Conservation (phyloP, 805 yeast species). For the Starmerella sp. region DNA sequence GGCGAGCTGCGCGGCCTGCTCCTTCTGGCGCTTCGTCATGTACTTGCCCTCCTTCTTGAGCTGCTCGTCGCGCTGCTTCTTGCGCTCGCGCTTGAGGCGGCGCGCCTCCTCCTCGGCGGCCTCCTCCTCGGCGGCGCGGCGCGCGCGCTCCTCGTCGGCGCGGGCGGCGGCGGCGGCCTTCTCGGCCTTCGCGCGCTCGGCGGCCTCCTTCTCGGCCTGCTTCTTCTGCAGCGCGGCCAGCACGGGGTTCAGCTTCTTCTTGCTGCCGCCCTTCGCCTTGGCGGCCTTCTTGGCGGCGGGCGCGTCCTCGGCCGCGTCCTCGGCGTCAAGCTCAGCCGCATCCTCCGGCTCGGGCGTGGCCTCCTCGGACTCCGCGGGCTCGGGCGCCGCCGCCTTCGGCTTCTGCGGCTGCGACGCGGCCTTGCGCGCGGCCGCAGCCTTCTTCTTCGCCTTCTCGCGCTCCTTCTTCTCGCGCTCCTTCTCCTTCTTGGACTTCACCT, state of each 20-base stretch:
- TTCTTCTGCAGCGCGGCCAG: constrained; percentile 84
- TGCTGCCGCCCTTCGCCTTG: constrained; percentile 29
- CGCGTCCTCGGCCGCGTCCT: constrained; percentile 29
- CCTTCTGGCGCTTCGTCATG: constrained; percentile 88
- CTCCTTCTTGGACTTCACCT: constrained; percentile 90
- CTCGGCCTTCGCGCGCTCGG: constrained; percentile 71
- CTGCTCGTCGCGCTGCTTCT: constrained; percentile 75
- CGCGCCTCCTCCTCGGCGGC: constrained; percentile 43
- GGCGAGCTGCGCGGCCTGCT: constrained; percentile 74
- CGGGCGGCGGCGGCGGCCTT: constrained; percentile 55
- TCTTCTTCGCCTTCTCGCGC: constrained; percentile 68
- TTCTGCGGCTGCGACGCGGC: constrained; percentile 55
- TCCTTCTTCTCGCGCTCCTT: constrained; percentile 63
- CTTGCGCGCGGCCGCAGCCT: constrained; percentile 72
- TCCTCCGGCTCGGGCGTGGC: constrained; percentile 26
- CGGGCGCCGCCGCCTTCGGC: constrained; percentile 21
- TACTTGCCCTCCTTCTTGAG: constrained; percentile 93
- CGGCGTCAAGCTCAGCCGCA: constrained; percentile 7
- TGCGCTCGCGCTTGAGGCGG: constrained; percentile 70
- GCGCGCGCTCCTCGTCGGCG: constrained; percentile 41
- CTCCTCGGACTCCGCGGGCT: constrained; percentile 27
- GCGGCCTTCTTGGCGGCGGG: constrained; percentile 31
- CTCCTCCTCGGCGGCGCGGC: constrained; percentile 51
- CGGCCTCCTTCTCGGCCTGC: constrained; percentile 74
- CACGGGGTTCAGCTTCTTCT: constrained; percentile 80